Percentiles rank a stretch among this genome's conserved stretches.
phyloP scores from a whole-genome alignment of 1,284 basidiomycete genomes.

The Malassezia sp. region DNA sequence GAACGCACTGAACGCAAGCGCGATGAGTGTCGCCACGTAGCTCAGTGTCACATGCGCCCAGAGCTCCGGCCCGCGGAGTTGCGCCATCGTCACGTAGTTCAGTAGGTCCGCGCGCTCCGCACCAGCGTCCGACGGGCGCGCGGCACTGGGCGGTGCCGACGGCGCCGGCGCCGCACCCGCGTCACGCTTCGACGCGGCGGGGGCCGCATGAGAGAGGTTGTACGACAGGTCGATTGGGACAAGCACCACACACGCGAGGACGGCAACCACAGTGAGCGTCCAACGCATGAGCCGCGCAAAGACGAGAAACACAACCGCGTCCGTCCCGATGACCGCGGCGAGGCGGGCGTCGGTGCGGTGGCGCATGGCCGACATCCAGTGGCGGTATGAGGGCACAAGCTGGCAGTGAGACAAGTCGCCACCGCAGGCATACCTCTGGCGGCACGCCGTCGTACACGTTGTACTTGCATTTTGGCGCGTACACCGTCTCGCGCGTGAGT shows the following conservation, averaged over 20 bases:
- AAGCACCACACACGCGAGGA: conserved; percentile 61
- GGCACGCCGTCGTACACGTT: no score
- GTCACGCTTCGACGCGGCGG: no score
- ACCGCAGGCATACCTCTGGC: no score
- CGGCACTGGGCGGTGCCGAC: no score
- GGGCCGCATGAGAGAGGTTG: conserved; percentile 25
- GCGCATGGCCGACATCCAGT: conserved; percentile 72
- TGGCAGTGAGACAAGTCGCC: no score
- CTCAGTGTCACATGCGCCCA: conserved; percentile 45
- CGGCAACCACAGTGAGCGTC: conserved; percentile 28
- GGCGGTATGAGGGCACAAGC: no score
- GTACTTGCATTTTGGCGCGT: conserved; percentile 73
- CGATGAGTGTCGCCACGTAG: conserved; percentile 35
- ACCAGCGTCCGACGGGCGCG: no score
- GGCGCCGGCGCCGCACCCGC: no score
- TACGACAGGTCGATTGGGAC: conserved; percentile 60
- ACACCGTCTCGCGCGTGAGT: conserved; percentile 55
- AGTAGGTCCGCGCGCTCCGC: conserved; percentile 26
- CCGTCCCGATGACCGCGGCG: conserved; percentile 73
- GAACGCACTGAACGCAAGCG: conserved; percentile 31
- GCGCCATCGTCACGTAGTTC: conserved; percentile 32
- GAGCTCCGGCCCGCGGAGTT: conserved; percentile 32
- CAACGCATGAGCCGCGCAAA: conserved; percentile 72
- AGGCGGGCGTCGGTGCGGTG: conserved; percentile 75
- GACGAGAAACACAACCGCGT: conserved; percentile 82